Base-by-base conservation (phyloP, 352 stramenopile genomes). In the Globisporangium iwayamae region DNA sequence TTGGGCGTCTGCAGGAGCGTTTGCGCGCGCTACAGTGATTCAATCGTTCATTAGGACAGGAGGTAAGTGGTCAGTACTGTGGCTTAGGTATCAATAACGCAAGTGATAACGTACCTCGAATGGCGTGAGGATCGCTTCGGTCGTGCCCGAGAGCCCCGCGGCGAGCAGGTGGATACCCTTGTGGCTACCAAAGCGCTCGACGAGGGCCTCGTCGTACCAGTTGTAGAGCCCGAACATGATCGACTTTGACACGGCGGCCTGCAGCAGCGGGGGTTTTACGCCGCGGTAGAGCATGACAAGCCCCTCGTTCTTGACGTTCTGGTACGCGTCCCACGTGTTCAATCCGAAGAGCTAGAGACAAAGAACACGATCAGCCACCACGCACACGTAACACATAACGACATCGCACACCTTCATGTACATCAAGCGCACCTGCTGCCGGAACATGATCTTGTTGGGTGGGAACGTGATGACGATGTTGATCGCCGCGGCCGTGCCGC, bases 151-250 rank as follows among this genome's bases (percentile, higher is more conserved):
- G 13, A 91, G 62, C 34, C 80, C 78, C 8, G 87, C 87, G 3
- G 84, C 83, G 16, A 88, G 51, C 11, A 87, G 64, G 52, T 85
- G 82, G 30, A 90, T 62, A 25, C 73, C 70, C 45, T 30, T 68
- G 18, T 69, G 69, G 9, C 78, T 62, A 3, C 83, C 84, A 45
- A 87, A 82, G 20, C 67, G 71, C 13, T 71, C 64, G 0, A 68
- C 64, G 16, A 96, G 61, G 38, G 79, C 43, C 51, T 89, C 75
- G 60, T 91, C 70, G 67, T 95, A 96, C 67, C 82, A 91, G 66
- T 95, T 94, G 67, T 94, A 96, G 0, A 95, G 72, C 7, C 89
- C 89, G 68, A 96, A 96, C 89, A 96, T 96, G 53, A 95, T 79
- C 46, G 85, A 93, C 65, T 94, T 96, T 55, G 87, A 93, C 45